These are phyloP conservation scores for Epichloe aotearoae DNA, from an alignment of 2,329 filamentous ascomycete species.

Conservation along the genomic window DNA sequence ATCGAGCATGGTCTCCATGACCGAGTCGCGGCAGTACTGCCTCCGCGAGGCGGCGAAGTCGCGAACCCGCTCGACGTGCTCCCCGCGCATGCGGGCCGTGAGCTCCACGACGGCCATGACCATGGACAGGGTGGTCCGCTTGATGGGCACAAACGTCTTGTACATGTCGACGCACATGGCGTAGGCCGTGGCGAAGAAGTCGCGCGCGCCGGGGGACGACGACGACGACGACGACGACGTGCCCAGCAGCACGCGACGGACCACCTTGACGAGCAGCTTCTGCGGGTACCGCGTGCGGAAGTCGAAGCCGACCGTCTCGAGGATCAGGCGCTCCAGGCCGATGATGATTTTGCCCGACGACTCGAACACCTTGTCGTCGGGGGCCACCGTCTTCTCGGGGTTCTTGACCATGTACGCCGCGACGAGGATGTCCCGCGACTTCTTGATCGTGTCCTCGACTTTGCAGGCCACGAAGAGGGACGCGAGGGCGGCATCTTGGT, in stretches of 20 bases:
- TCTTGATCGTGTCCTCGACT: slow-evolving; percentile 95
- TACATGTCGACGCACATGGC: slow-evolving; percentile 80
- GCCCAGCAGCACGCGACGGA: slow-evolving; percentile 44
- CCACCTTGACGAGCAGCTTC: slow-evolving; percentile 69
- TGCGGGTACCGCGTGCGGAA: slow-evolving; percentile 84
- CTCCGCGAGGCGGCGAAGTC: slow-evolving; percentile 35
- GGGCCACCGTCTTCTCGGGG: slow-evolving; percentile 52
- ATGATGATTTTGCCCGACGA: slow-evolving; percentile 67
- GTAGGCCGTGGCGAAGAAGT: slow-evolving; percentile 58
- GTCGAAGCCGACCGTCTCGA: slow-evolving; percentile 88
- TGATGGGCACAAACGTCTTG: slow-evolving; percentile 83
- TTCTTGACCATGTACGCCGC: slow-evolving; percentile 77
- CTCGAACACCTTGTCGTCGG: slow-evolving; percentile 82
- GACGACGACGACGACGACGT: slow-evolving; percentile 2
- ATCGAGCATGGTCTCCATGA: slow-evolving; percentile 74
- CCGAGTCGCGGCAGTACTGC: slow-evolving; percentile 32
- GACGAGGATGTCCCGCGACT: slow-evolving; percentile 83
- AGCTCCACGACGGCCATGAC: slow-evolving; percentile 73
- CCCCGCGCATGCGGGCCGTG: slow-evolving; percentile 52
- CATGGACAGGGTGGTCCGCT: slow-evolving; percentile 77
- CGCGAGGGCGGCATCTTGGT: slow-evolving; percentile 73
- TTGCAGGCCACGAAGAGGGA: slow-evolving; percentile 90
- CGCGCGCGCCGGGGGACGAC: slow-evolving; percentile 8
- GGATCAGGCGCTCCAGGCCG: slow-evolving; percentile 79
- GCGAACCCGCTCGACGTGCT: slow-evolving; percentile 36